Evolutionary conservation across 495 filamentous ascomycete genomes (phyloP).

Genomic region (Talaromyces nanjingensis): DNA sequence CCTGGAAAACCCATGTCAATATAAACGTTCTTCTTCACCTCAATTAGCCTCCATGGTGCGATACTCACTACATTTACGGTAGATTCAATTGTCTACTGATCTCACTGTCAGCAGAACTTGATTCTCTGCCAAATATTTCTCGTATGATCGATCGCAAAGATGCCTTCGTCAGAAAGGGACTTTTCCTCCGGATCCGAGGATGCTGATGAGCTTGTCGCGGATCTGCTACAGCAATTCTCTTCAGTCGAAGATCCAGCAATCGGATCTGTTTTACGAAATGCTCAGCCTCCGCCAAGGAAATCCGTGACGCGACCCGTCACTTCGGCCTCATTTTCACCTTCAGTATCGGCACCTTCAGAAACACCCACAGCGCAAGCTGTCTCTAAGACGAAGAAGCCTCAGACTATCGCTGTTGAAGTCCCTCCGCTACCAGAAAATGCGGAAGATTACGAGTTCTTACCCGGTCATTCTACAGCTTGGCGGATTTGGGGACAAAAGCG

Average conservation of each 20-base stretch:
- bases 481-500: conserved; percentile 31
- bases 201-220: conserved; percentile 15
- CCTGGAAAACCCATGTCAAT: neutral
- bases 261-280: neutral
- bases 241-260: neutral
- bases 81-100: neutral
- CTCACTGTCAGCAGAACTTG: neutral
- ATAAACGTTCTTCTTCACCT: neutral
- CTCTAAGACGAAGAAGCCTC: neutral
- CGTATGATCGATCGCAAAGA: neutral
- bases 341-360: neutral
- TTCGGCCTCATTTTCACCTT: neutral
- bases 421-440: conserved; percentile 24
- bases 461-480: conserved; percentile 36
- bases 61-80: neutral
- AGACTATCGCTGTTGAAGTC: conserved; percentile 28
- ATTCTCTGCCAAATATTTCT: neutral
- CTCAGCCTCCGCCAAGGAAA: neutral
- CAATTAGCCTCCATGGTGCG: neutral
- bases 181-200: conserved; percentile 11
- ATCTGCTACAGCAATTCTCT: conserved; percentile 16
- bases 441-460: conserved; percentile 42
- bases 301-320: neutral
- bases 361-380: neutral
- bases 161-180: conserved; percentile 1